phyloP scores from a whole-genome alignment of 768 basidiomycete genomes.

The Lactarius psammicola region DNA sequence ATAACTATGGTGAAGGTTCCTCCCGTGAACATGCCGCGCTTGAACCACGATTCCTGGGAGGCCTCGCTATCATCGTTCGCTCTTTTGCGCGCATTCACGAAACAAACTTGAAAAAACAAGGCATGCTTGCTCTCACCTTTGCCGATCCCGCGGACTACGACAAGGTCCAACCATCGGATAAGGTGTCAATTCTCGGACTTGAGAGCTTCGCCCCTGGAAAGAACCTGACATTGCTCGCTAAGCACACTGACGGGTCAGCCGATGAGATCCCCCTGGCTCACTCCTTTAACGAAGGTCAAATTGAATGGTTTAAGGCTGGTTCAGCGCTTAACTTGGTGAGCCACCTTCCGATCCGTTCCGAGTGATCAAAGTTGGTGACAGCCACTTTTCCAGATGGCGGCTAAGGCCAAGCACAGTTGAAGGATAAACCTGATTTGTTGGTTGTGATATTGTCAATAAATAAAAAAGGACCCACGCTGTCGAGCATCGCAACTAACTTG shows the following conservation, averaged over 20 bases:
- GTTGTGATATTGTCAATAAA: neutral
- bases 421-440: neutral
- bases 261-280: conserved; percentile 83
- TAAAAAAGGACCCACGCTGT: neutral
- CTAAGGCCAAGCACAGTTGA: conserved; percentile 16
- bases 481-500: neutral
- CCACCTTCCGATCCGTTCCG: conserved; percentile 19
- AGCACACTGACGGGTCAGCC: conserved; percentile 77
- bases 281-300: conserved; percentile 96
- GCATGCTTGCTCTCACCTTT: conserved; percentile 96
- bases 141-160: conserved; percentile 92
- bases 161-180: conserved; percentile 83
- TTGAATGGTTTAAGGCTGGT: conserved; percentile 98
- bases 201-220: conserved; percentile 89
- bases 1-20: conserved; percentile 97
- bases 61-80: conserved; percentile 92
- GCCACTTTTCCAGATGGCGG: conserved; percentile 17
- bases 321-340: conserved; percentile 85
- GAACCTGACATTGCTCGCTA: conserved; percentile 78
- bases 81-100: conserved; percentile 98
- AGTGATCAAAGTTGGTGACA: conserved; percentile 1
- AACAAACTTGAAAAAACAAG: conserved; percentile 99
- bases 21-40: conserved; percentile 98
- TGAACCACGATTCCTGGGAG: conserved; percentile 93
- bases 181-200: conserved; percentile 85